A percentile compares a stretch with the other conserved stretches of the same genome.
Conservation (phyloP, 164 flowering plant genomes). For the Chimonanthus praecox region DNA sequence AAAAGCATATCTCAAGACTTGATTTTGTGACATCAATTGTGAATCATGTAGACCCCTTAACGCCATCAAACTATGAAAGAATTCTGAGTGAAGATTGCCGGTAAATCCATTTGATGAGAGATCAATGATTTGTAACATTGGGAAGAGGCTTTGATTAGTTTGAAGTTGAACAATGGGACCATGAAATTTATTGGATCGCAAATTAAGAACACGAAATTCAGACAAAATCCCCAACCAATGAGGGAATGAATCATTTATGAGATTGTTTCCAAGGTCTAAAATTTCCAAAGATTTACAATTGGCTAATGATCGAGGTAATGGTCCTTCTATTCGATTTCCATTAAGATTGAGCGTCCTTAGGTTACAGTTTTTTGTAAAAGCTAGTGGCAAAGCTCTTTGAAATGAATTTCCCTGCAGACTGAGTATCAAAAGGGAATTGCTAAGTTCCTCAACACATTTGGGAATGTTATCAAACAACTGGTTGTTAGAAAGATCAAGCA, state of each 20-base stretch:
- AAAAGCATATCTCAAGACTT: too few relatives aligned
- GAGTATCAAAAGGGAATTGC: too few relatives aligned
- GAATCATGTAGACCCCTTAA: background rate
- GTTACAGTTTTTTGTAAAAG: background rate
- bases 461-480: too few relatives aligned
- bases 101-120: background rate
- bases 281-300: background rate
- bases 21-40: background rate
- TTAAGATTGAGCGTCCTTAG: background rate
- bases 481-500: background rate
- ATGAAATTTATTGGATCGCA: background rate
- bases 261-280: constrained; percentile 4
- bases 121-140: background rate
- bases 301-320: background rate
- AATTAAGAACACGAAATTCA: background rate
- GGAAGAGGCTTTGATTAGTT: background rate
- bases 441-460: too few relatives aligned
- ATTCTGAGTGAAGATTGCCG: background rate
- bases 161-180: background rate
- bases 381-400: background rate
- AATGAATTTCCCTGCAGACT: background rate
- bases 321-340: background rate
- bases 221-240: background rate
- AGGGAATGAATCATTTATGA: background rate
- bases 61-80: background rate